Conservation (phyloP, 192 early-diverging fungal genomes). For the Rhizophagus sp. region DNA sequence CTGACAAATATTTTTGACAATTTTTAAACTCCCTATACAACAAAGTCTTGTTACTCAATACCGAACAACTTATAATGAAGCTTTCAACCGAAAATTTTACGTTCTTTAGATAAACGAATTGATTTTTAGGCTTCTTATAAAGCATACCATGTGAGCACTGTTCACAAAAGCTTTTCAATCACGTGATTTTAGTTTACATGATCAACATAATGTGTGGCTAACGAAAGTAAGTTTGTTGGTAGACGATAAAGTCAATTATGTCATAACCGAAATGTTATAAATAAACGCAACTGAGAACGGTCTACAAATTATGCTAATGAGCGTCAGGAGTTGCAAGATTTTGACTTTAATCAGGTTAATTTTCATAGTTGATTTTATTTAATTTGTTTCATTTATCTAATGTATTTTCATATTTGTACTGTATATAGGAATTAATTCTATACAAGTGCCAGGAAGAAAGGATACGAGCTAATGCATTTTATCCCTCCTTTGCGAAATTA, state of each 20-base stretch:
- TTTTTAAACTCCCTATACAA: too few species aligned
- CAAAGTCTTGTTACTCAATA: too few species aligned
- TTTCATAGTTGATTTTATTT: background rate
- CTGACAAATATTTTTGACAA: too few species aligned
- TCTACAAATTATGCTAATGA: background rate
- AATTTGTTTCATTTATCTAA: too few species aligned
- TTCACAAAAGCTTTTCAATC: too few species aligned
- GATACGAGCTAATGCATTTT: background rate
- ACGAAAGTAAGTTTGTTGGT: background rate
- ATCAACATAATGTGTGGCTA: background rate
- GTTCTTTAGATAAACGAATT: background rate
- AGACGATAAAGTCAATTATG: too few species aligned
- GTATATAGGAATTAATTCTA: background rate
- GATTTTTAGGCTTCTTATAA: background rate
- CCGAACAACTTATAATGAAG: too few species aligned
- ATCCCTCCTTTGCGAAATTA: background rate
- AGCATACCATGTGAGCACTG: background rate
- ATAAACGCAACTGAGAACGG: too few species aligned
- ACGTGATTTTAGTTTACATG: background rate
- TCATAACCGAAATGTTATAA: too few species aligned
- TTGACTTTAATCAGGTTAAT: background rate
- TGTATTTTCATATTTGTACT: background rate
- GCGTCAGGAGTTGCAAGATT: background rate
- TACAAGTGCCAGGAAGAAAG: background rate
- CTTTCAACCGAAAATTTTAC: too few species aligned